Percentiles rank a stretch among this genome's conserved stretches.
Evolutionary conservation across 495 filamentous ascomycete genomes (phyloP).

Genomic region (Gamarada debralockiae): DNA sequence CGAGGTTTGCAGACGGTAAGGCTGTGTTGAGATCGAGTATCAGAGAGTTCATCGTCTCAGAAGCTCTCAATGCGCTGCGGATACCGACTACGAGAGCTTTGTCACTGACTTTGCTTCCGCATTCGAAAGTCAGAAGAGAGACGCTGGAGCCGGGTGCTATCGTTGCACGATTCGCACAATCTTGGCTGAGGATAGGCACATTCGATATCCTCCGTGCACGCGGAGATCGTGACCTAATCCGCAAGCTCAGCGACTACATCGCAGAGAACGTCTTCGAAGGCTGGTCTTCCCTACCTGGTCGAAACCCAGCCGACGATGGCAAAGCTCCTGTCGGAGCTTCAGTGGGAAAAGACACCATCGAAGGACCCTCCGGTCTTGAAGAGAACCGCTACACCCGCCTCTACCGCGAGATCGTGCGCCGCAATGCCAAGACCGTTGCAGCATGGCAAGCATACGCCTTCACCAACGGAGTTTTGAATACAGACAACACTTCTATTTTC

Average conservation of each 20-base stretch:
- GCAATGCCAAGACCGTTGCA: constrained; percentile 86
- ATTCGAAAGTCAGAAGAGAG: constrained; percentile 71
- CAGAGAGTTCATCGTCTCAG: constrained; percentile 87
- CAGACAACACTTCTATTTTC: constrained; percentile 90
- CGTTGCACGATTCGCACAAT: constrained; percentile 84
- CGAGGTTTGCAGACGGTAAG: constrained; percentile 95
- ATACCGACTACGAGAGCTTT: constrained; percentile 87
- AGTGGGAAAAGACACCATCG: constrained; percentile 50
- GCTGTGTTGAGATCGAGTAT: constrained; percentile 89
- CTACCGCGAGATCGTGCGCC: constrained; percentile 80
- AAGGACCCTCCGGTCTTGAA: constrained; percentile 59
- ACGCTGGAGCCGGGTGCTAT: constrained; percentile 90
- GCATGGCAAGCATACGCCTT: constrained; percentile 97
- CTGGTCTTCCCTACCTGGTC: constrained; percentile 73
- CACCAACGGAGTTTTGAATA: constrained; percentile 96
- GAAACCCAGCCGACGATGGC: constrained; percentile 41
- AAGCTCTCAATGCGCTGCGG: constrained; percentile 75
- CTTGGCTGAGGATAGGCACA: constrained; percentile 89
- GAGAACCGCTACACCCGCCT: constrained; percentile 86
- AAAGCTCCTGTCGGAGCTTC: constrained; percentile 38
- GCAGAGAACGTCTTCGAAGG: constrained; percentile 83
- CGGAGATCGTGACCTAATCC: constrained; percentile 70
- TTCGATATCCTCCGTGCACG: constrained; percentile 83
- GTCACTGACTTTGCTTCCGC: constrained; percentile 71
- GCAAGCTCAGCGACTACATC: constrained; percentile 72